A percentile compares a stretch with the other conserved stretches of the same genome.
Evolutionary conservation across 2,329 filamentous ascomycete species (phyloP).

Genomic region (Thermoascus crustaceus): DNA sequence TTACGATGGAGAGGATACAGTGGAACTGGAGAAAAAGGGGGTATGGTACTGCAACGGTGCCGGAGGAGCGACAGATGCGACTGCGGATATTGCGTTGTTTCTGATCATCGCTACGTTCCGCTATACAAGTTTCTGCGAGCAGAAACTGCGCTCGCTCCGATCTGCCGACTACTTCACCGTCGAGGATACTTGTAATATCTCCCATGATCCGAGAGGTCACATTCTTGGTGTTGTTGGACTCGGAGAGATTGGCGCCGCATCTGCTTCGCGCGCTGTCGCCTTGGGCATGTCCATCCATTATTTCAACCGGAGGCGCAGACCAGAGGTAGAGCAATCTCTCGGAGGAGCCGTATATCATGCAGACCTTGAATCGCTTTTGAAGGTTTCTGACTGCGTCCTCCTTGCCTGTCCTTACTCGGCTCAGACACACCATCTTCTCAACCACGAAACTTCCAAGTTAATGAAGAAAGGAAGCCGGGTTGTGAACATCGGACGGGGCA

Average conservation of each 20-base stretch:
- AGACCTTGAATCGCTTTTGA: conserved; percentile 7
- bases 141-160: conserved; percentile 6
- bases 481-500: conserved; percentile 67
- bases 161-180: conserved; percentile 8
- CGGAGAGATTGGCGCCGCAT: conserved; percentile 10
- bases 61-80: conserved; percentile 10
- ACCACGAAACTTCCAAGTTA: conserved; percentile 53
- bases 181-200: conserved; percentile 4
- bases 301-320: conserved; percentile 7
- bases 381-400: conserved; percentile 10
- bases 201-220: conserved; percentile 9
- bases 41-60: conserved; percentile 13
- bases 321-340: neutral
- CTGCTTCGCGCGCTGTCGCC: conserved; percentile 6
- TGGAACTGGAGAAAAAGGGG: conserved; percentile 8
- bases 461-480: conserved; percentile 68
- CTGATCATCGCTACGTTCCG: conserved; percentile 11
- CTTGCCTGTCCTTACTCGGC: conserved; percentile 22
- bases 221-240: conserved; percentile 12
- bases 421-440: conserved; percentile 62
- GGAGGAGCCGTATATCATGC: conserved; percentile 11
- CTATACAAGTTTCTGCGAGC: conserved; percentile 9
- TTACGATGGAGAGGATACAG: conserved; percentile 11
- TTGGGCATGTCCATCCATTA: conserved; percentile 14
- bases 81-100: conserved; percentile 11